A percentile compares a stretch with the other conserved stretches of the same genome.
phyloP scores from a whole-genome alignment of 805 yeast genomes.

The Starmerella lactis-condensi region DNA sequence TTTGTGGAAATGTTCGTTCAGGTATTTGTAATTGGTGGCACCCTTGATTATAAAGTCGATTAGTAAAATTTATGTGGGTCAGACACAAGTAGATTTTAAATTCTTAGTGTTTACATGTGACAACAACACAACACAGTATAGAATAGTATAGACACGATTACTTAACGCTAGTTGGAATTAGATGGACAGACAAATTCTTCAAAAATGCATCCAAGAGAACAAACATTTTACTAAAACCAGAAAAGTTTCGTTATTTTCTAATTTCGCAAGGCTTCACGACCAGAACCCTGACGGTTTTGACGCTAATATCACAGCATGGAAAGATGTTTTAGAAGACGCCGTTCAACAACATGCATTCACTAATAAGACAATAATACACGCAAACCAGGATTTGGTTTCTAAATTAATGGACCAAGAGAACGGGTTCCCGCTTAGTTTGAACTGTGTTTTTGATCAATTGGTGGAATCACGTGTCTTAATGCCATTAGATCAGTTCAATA shows the following conservation, averaged over 20 bases:
- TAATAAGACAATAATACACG: conserved; percentile 18
- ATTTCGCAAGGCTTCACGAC: conserved; percentile 28
- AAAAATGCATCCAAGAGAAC: conserved; percentile 13
- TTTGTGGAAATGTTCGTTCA: background rate
- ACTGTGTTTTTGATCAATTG: conserved; percentile 19
- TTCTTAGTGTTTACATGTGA: background rate
- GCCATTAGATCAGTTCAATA: conserved; percentile 16
- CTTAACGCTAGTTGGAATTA: background rate
- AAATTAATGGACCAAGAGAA: conserved; percentile 15
- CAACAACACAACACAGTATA: background rate
- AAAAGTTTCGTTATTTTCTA: conserved; percentile 31
- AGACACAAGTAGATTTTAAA: background rate
- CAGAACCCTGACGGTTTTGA: conserved; percentile 32
- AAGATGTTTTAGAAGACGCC: conserved; percentile 21
- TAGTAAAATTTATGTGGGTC: background rate
- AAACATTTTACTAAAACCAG: conserved; percentile 26
- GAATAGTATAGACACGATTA: background rate
- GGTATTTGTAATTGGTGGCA: background rate
- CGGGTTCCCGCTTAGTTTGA: conserved; percentile 21
- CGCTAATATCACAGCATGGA: conserved; percentile 35
- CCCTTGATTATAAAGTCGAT: background rate
- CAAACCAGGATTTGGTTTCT: conserved; percentile 15
- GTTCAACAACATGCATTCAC: conserved; percentile 17
- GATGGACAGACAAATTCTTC: conserved; percentile 12
- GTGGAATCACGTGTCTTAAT: conserved; percentile 16